These are phyloP conservation scores for Lactarius indigo DNA, from an alignment of 768 basidiomycete species.

Conservation along the genomic window DNA sequence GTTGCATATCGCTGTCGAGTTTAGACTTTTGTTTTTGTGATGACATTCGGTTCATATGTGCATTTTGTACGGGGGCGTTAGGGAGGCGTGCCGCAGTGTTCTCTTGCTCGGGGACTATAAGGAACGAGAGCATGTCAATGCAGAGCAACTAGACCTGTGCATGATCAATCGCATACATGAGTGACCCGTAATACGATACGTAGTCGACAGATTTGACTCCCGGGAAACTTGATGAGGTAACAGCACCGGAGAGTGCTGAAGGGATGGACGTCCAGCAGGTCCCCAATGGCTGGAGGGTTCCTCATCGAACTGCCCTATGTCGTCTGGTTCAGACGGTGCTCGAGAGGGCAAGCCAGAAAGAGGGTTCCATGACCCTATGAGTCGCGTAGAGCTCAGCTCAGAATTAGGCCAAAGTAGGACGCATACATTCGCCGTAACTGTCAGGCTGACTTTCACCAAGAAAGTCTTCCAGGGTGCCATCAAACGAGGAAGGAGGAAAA, in stretches of 20 bases:
- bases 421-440: conserved; percentile 16
- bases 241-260: background rate
- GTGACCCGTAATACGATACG: background rate
- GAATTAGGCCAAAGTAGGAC: background rate
- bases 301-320: background rate
- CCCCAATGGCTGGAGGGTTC: background rate
- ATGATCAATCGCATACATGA: conserved; percentile 2
- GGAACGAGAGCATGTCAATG: background rate
- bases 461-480: background rate
- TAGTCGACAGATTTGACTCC: background rate
- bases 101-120: background rate
- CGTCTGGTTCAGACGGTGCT: background rate
- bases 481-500: background rate
- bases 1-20: background rate
- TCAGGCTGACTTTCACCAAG: background rate
- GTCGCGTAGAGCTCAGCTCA: background rate
- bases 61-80: background rate
- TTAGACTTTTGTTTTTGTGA: background rate
- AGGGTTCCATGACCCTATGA: background rate
- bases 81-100: background rate
- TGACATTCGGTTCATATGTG: background rate
- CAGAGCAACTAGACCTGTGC: background rate
- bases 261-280: background rate
- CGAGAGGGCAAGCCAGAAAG: background rate
- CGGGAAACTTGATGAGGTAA: background rate